Evolutionary conservation across 2,329 filamentous ascomycete genomes (phyloP).

Genomic region (Sporothrix pallida): DNA sequence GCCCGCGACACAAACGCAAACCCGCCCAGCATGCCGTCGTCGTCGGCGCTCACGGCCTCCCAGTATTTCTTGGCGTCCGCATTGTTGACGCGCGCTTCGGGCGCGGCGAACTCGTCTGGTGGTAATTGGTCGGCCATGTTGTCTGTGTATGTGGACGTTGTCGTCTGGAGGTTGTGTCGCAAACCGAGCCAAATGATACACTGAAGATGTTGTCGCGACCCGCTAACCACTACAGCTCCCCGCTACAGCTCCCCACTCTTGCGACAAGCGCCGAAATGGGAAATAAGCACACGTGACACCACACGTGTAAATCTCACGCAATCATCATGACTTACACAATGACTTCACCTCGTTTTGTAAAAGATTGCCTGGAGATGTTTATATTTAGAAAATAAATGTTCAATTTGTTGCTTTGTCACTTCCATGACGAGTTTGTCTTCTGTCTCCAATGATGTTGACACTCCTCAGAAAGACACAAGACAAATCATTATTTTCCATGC

Average conservation of each 20-base stretch:
- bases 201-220: background rate
- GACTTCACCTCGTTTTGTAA: too few species aligned
- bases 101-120: background rate
- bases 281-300: background rate
- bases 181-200: too few species aligned
- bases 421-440: too few species aligned
- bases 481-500: too few species aligned
- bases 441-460: too few species aligned
- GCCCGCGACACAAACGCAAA: conserved; percentile 67
- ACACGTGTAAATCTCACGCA: background rate
- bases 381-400: too few species aligned
- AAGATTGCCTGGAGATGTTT: too few species aligned
- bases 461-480: too few species aligned
- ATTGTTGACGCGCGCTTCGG: conserved; percentile 47
- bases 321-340: background rate
- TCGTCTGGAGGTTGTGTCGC: background rate
- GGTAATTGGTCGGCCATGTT: conserved; percentile 3
- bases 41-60: conserved; percentile 52
- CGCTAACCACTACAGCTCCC: background rate
- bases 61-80: conserved; percentile 54
- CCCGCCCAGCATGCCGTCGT: conserved; percentile 82
- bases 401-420: too few species aligned
- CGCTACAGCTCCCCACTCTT: conserved; percentile 18
- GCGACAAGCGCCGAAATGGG: background rate
- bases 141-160: background rate